Base-by-base conservation (phyloP, 345 rosid genomes). In the Populus simonii region DNA sequence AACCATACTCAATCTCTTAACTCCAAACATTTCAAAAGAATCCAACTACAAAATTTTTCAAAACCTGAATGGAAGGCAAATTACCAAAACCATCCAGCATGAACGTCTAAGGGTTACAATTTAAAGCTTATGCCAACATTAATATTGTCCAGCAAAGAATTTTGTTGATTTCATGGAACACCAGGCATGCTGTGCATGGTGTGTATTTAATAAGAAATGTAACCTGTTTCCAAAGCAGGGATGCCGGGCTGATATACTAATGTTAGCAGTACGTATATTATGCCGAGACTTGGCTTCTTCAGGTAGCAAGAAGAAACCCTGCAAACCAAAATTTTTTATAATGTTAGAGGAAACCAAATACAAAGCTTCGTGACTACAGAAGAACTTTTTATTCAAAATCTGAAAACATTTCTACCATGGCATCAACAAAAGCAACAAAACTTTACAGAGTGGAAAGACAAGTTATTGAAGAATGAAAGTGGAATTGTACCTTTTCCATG, bases 141-240 rank as follows among this genome's bases (percentile, higher is more conserved):
- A 61, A 62, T 33, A 59, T 31, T 13, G 41, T 7, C 7, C 62
- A 35, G 6, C 8, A 27, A 13, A 45, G 43, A 39, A 53, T 18
- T 25, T 68, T 38, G 65, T 53, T 22, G 25, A 53, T 18, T 33
- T 36, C 51, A 71, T 38, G 38, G 25, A 62, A 70, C 29, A 69
- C 47, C 23, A 31, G n/a, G 23, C 43, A 43, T 70, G 18, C 8
- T 43, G 57, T 33, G 41, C 33, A 22, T 66, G 59, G 10, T 9
- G 45, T 12, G 11, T 31, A 29, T 31, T 31, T 5, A 47, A 31
- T 13, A 72, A 49, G 66, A 72, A 65, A 79, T 67, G 53, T 84
- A 55, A 96, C 98, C 99, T 94, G 94, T 96, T 96, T 38, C 98
- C 99, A 85, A 96, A 96, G 89, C 97, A 96, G 70, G 97, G 87